A percentile compares a stretch with the other conserved stretches of the same genome.
Evolutionary conservation across 148 eudicot genomes (phyloP).

Genomic region (Rhododendron mucronatum): DNA sequence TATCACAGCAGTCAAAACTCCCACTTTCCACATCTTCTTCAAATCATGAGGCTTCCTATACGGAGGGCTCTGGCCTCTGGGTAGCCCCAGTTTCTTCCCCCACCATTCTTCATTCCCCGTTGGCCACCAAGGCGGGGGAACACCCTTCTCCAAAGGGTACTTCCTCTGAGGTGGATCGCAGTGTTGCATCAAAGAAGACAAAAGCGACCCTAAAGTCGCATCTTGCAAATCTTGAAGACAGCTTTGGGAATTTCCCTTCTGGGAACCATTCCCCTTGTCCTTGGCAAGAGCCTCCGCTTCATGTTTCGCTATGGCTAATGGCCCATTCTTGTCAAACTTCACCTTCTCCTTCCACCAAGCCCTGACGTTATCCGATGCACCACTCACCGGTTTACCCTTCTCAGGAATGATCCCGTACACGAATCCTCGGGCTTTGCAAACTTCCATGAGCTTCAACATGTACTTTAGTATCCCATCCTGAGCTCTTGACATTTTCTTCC

Average conservation of each 20-base stretch:
- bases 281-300: constrained; percentile 57
- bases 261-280: constrained; percentile 36
- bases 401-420: constrained; percentile 95
- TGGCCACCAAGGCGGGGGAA: constrained; percentile 98
- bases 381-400: constrained; percentile 97
- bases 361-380: constrained; percentile 83
- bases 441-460: constrained; percentile 97
- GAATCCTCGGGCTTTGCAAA: constrained; percentile 91
- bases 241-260: constrained; percentile 49
- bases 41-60: constrained; percentile 95
- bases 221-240: constrained; percentile 85
- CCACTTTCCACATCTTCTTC: constrained; percentile 99
- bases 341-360: constrained; percentile 99
- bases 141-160: constrained; percentile 76
- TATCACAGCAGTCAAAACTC: constrained; percentile 83
- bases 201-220: constrained; percentile 88
- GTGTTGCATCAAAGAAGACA: constrained; percentile 93
- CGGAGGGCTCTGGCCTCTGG: constrained; percentile 67
- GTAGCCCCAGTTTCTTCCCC: constrained; percentile 44
- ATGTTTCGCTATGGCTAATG: constrained; percentile 73
- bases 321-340: constrained; percentile 90
- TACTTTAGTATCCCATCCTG: constrained; percentile 96
- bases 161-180: constrained; percentile 94
- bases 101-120: constrained; percentile 87
- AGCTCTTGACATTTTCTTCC: constrained; percentile 96